Conservation (phyloP, 169 alveolate species). For the Pseudocohnilembus persalinus region DNA sequence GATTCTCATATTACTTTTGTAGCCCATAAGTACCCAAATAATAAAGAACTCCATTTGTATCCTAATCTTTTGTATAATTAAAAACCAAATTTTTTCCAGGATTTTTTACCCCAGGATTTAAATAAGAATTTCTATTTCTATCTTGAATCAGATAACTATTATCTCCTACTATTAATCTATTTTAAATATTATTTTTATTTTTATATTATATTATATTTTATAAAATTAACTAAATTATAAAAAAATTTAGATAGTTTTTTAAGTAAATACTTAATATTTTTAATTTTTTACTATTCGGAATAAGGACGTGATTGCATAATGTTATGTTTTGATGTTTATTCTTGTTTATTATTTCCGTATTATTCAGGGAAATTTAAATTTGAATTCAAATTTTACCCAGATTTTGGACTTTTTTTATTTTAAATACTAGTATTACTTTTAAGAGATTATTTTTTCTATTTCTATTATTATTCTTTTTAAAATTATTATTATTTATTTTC, state of each 20-base stretch:
- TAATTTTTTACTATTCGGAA: too few species aligned
- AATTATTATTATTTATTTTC: too few species aligned
- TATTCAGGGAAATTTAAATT: too few species aligned
- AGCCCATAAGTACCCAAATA: conserved; percentile 78
- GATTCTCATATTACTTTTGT: conserved; percentile 66
- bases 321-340: too few species aligned
- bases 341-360: too few species aligned
- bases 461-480: too few species aligned
- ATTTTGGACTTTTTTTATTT: too few species aligned
- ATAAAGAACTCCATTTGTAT: conserved; percentile 82
- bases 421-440: too few species aligned
- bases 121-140: not conserved
- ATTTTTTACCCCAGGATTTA: not conserved
- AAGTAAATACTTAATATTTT: too few species aligned
- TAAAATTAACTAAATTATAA: not conserved
- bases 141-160: conserved; percentile 1
- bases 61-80: conserved; percentile 72
- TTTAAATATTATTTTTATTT: not conserved
- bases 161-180: not conserved
- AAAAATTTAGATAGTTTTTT: not conserved
- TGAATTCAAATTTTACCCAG: too few species aligned
- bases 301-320: too few species aligned
- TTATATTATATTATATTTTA: not conserved
- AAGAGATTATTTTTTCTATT: too few species aligned
- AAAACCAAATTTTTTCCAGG: conserved; percentile 49